Base-by-base conservation (phyloP, 2,329 filamentous ascomycete species). In the Xylaria sp. region DNA sequence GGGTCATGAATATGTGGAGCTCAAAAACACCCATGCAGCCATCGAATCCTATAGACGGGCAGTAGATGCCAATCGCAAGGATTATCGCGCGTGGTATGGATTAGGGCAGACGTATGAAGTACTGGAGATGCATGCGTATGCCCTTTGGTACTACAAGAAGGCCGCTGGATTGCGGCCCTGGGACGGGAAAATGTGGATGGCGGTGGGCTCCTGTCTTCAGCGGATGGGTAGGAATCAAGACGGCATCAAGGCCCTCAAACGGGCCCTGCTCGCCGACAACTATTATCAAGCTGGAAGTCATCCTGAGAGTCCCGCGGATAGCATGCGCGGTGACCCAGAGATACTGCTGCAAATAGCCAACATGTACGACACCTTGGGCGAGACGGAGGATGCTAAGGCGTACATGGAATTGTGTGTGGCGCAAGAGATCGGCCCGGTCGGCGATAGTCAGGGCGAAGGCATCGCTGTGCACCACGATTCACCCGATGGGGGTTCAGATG, bases 101-200 rank as follows among this genome's bases (percentile, higher is more conserved):
- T 80, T 99, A 0, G 94, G 94, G 0, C 93, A 97, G 73, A 95
- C 94, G 1, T 99, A 99, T 70, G 94, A 99, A 74, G 90, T 99
- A 67, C 83, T 99, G 7, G 94, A 99, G 75, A 97, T 97, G 91
- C 91, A 96, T 71, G 92, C 92, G 49, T 99, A 99, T 73, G 92
- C 93, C 0, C 78, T 99, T 0, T 97, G 94, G 83, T 99, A 99
- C 76, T 97, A 96, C 78, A 95, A 97, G 71, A 91, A 94, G 59
- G 94, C 94, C 0, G 93, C 93, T 0, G 91, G 92, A 0, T 79
- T 99, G 1, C 86, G 92, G n/a, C 92, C 93, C 0, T 97, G 93
- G 81, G 94, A 99, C 68, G 91, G 92, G 0, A 97, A 97, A 75
- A 96, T 99, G 90, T 99, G 94, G 94, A 89, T 94, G 78, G 94